phyloP scores from a whole-genome alignment of 345 rosid genomes.

The Citrus mangshanensis region DNA sequence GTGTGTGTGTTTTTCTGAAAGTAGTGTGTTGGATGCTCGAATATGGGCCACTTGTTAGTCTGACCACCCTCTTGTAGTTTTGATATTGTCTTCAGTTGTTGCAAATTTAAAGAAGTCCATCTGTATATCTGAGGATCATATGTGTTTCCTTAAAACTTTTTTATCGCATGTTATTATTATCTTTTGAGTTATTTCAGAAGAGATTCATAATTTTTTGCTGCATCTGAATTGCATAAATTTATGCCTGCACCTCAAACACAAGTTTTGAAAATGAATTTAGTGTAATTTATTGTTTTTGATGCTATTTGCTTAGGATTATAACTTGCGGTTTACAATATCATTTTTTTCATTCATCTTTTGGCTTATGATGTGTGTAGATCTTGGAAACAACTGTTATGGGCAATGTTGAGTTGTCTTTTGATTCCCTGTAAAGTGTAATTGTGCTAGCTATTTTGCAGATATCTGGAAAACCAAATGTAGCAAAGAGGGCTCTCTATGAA shows the following conservation, averaged over 20 bases:
- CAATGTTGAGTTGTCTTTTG: slow-evolving; percentile 3
- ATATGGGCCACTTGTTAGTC: not conserved
- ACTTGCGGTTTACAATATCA: not conserved
- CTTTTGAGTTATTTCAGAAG: not conserved
- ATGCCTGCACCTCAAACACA: not conserved
- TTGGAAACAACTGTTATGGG: not conserved
- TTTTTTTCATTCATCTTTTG: slow-evolving; percentile 1
- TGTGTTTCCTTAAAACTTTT: not conserved
- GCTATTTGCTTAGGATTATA: not conserved
- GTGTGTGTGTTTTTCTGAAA: not conserved
- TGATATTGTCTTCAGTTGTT: not conserved
- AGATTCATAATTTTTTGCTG: not conserved
- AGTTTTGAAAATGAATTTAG: not conserved
- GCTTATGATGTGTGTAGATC: not conserved
- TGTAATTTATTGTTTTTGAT: not conserved
- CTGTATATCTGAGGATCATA: not conserved
- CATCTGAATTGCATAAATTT: not conserved
- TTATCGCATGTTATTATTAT: not conserved
- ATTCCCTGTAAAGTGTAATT: slow-evolving; percentile 13
- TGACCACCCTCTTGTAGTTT: not conserved
- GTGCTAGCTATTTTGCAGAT: slow-evolving; percentile 44
- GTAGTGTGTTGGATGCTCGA: not conserved
- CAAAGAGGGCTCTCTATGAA: slow-evolving; percentile 52
- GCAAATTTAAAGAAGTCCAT: not conserved
- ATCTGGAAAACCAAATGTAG: slow-evolving; percentile 46